phyloP scores from a whole-genome alignment of 108 stramenopile genomes.

The Ochromonas danica region DNA sequence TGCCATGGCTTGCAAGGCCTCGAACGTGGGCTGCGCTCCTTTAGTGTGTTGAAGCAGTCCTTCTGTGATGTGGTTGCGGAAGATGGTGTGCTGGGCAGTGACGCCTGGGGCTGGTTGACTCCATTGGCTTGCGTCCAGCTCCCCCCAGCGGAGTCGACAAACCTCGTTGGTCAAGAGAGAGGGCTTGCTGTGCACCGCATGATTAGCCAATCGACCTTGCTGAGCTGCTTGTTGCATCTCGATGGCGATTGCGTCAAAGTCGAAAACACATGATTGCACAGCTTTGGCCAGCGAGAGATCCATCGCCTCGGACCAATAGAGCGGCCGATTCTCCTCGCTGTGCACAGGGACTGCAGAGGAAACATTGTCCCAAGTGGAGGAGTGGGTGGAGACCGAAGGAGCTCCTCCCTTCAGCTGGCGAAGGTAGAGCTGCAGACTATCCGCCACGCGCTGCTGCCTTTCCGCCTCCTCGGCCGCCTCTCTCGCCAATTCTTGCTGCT shows the following conservation, averaged over 20 bases:
- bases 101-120: neutral
- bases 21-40: slow-evolving; percentile 23
- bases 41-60: neutral
- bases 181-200: neutral
- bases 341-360: no score
- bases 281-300: slow-evolving; percentile 3
- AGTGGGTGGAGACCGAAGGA: no score
- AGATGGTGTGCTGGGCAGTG: neutral
- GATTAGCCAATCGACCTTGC: neutral
- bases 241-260: slow-evolving; percentile 1
- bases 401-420: no score
- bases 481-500: no score
- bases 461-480: no score
- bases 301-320: slow-evolving; percentile 32
- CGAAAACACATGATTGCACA: neutral
- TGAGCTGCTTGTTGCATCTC: neutral
- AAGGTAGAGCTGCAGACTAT: no score
- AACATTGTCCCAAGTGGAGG: no score
- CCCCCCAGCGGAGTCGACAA: slow-evolving; percentile 24
- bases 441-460: no score
- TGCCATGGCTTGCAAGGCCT: neutral
- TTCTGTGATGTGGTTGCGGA: neutral
- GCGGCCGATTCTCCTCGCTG: slow-evolving; percentile 4
- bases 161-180: neutral
- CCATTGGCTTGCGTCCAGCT: slow-evolving; percentile 24